Conservation (phyloP, 1,284 basidiomycete species). For the Leccinum angustisporum region DNA sequence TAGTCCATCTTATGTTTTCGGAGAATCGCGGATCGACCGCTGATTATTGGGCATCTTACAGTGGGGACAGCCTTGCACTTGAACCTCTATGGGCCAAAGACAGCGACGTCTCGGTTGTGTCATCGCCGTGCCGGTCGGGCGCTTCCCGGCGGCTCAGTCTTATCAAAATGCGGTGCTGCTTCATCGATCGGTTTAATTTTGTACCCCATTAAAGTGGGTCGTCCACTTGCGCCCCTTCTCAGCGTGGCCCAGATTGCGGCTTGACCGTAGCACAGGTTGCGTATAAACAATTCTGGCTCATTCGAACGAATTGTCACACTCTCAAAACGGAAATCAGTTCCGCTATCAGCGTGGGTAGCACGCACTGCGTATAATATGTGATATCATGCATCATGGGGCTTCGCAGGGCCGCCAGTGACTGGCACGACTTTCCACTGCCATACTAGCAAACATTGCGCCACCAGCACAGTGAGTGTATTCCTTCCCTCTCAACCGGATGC, state of each 20-base stretch:
- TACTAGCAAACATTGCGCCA: neutral
- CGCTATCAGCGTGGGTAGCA: neutral
- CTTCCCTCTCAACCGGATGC: neutral
- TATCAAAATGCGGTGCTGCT: neutral
- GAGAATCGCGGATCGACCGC: neutral
- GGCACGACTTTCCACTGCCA: neutral
- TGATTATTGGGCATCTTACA: neutral
- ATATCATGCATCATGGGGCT: neutral
- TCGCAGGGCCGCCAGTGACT: neutral
- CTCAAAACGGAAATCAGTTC: neutral
- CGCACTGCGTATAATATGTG: neutral
- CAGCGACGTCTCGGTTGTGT: conserved; percentile 4
- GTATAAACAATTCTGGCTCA: neutral
- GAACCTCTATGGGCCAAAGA: neutral
- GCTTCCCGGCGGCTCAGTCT: neutral
- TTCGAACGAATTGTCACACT: neutral
- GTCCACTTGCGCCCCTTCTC: neutral
- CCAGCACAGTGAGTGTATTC: neutral
- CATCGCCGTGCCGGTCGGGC: neutral
- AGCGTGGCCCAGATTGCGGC: neutral
- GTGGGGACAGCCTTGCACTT: too few species aligned
- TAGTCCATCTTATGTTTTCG: neutral
- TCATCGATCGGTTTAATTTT: neutral
- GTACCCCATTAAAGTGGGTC: neutral
- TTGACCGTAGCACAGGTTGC: neutral